Evolutionary conservation across 805 yeast genomes (phyloP).

Genomic region (Osmozyma mogii): DNA sequence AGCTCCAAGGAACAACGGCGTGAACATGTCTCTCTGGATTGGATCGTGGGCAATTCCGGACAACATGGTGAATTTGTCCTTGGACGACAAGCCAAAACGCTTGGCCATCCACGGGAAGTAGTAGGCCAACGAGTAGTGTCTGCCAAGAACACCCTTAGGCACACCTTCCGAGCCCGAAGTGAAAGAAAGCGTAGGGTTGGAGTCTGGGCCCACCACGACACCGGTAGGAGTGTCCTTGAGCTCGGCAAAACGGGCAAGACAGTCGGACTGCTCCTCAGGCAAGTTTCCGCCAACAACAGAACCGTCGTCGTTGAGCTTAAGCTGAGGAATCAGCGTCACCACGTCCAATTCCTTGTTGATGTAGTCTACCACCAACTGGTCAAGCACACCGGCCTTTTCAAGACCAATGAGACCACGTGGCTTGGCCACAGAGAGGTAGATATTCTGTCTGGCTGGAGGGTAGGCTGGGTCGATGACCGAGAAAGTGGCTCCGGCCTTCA

Average conservation of each 20-base stretch:
- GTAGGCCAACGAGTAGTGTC: conserved; percentile 94
- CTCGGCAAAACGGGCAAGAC: conserved; percentile 39
- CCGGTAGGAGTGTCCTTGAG: conserved; percentile 62
- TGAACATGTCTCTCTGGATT: conserved; percentile 97
- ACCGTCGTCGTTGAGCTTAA: conserved; percentile 75
- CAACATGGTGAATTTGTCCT: conserved; percentile 92
- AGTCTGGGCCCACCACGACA: conserved; percentile 93
- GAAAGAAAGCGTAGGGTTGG: conserved; percentile 92
- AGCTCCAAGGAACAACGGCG: conserved; percentile 95
- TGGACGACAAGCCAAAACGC: conserved; percentile 65
- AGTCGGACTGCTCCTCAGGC: conserved; percentile 31
- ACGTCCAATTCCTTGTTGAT: conserved; percentile 69
- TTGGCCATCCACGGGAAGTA: conserved; percentile 99
- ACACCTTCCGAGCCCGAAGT: conserved; percentile 98
- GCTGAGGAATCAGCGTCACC: conserved; percentile 63
- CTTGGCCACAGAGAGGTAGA: conserved; percentile 86
- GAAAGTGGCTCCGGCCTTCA: conserved; percentile 98
- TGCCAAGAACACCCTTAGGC: conserved; percentile 97
- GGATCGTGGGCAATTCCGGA: conserved; percentile 99
- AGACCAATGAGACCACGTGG: conserved; percentile 88
- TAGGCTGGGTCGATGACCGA: conserved; percentile 98
- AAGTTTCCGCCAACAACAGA: conserved; percentile 50
- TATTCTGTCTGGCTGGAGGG: conserved; percentile 96
- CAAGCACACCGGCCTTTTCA: conserved; percentile 81
- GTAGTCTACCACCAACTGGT: conserved; percentile 70